Evolutionary conservation across 2,329 filamentous ascomycete genomes (phyloP), one percentile per base, ranked within the genome.

Genomic region (Coniella lustricola): DNA sequence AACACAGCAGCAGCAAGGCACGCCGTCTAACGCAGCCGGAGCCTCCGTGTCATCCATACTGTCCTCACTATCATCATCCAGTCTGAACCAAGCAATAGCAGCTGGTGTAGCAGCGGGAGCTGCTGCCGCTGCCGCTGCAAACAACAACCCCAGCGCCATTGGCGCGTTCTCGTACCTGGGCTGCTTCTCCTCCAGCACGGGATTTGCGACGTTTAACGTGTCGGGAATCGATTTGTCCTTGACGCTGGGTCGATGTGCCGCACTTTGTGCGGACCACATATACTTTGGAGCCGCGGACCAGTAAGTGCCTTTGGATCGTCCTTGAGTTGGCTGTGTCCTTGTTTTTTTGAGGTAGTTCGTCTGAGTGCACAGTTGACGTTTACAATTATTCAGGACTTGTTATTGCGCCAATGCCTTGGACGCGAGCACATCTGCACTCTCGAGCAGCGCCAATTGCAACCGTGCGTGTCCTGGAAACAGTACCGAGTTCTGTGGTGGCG

Each of bases 141-240:
- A 8, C 9, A 36, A 46, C 18, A 20, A 54, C 29, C 49, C 52
- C 10, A 39, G 43, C 18, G 42, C 31, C 7, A 52, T 54, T 31
- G 49, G 34, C 17, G 37, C 5, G 13, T 54, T 49, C 43, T 40
- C 49, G 14, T 37, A 53, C 37, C 41, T 60, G 56, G 31, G 56
- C 50, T 39, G 64, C 55, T 56, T 65, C 60, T 14, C 54, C 58
- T 52, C 63, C 60, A 33, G 63, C 62, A 64, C 66, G 56, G 73
- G 77, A 56, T 72, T 70, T 57, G 73, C 72, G 62, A 73, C 77
- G 54, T 67, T 66, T 47, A 62, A 61, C 53, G 61, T 46, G 31
- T 38, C 46, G 7, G 45, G 45, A 1, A 45, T 36, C 20, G 44
- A 44, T 35, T 29, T 32, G 14, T 20, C 14, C 10, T 46, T 54